A percentile compares a stretch with the other conserved stretches of the same genome.
phyloP scores from a whole-genome alignment of 345 rosid genomes.

The Rhodamnia argentea region DNA sequence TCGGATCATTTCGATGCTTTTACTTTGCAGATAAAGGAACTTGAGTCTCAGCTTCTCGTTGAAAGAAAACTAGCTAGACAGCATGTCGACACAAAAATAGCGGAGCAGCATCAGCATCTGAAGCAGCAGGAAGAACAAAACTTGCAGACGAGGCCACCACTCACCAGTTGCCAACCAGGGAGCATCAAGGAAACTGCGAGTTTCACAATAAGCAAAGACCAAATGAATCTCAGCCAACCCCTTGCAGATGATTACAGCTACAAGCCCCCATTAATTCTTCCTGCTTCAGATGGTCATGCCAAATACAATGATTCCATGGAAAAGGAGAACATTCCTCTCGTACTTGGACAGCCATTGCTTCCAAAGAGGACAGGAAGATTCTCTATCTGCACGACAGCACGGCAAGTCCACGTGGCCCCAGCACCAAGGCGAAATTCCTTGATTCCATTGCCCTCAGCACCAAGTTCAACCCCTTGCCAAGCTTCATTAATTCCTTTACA shows the following conservation, averaged over 20 bases:
- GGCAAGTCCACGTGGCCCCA: conserved; percentile 24
- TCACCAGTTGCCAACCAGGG: conserved; percentile 35
- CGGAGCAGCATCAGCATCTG: conserved; percentile 49
- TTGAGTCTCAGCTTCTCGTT: conserved; percentile 79
- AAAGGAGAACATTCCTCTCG: conserved; percentile 80
- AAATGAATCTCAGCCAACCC: conserved; percentile 18
- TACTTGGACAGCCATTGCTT: conserved; percentile 36
- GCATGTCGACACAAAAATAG: conserved; percentile 83
- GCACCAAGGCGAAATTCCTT: conserved; percentile 73
- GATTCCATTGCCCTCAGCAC: conserved; percentile 45
- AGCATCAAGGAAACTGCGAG: conserved; percentile 12
- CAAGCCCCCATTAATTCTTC: conserved; percentile 20
- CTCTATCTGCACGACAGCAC: conserved; percentile 42
- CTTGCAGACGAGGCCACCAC: conserved; percentile 36
- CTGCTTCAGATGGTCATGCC: conserved; percentile 18
- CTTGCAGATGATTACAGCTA: conserved; percentile 24
- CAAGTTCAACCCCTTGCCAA: conserved; percentile 14
- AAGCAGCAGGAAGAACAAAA: conserved; percentile 49
- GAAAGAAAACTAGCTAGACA: conserved; percentile 96
- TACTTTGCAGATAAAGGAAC: conserved; percentile 62
- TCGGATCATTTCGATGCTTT: background rate
- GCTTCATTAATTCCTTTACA: conserved; percentile 14
- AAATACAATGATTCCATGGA: conserved; percentile 40
- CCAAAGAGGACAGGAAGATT: conserved; percentile 70
- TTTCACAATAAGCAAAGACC: conserved; percentile 2